phyloP scores from a whole-genome alignment of 345 rosid species.

The Combretum micranthum region DNA sequence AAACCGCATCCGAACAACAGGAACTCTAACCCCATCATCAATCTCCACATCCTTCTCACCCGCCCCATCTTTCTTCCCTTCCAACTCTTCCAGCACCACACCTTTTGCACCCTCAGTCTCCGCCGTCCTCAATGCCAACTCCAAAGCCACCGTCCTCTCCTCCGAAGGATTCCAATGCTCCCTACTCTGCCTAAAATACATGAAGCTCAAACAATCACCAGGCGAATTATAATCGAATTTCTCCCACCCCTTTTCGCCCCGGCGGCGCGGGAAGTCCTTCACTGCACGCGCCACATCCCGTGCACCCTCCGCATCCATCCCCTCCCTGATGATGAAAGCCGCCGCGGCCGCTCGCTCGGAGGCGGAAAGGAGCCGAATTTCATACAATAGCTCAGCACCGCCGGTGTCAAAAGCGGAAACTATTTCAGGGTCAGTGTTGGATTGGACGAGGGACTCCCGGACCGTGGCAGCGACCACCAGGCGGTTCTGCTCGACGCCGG shows the following conservation, averaged over 20 bases:
- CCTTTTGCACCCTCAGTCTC: slow-evolving; percentile 57
- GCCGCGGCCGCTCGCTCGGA: slow-evolving; percentile 61
- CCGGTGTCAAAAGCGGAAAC: slow-evolving; percentile 53
- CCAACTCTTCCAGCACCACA: slow-evolving; percentile 36
- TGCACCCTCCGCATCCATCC: slow-evolving; percentile 47
- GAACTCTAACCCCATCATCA: slow-evolving; percentile 29
- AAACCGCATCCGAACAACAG: slow-evolving; percentile 58
- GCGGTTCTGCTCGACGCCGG: slow-evolving; percentile 81
- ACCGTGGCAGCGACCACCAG: slow-evolving; percentile 76
- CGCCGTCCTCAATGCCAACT: slow-evolving; percentile 53
- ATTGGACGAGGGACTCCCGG: slow-evolving; percentile 53
- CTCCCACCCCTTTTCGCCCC: slow-evolving; percentile 48
- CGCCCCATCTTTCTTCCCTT: slow-evolving; percentile 23
- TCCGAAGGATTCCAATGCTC: slow-evolving; percentile 56
- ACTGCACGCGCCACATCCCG: slow-evolving; percentile 69
- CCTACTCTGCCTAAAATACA: slow-evolving; percentile 64
- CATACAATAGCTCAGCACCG: slow-evolving; percentile 75
- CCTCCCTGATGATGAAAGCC: slow-evolving; percentile 27
- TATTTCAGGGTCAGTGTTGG: slow-evolving; percentile 46
- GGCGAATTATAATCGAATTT: slow-evolving; percentile 55
- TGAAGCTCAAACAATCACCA: slow-evolving; percentile 73
- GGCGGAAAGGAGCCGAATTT: slow-evolving; percentile 56
- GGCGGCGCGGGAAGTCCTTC: slow-evolving; percentile 80
- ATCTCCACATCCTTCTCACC: slow-evolving; percentile 22
- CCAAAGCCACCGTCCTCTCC: slow-evolving; percentile 33